Evolutionary conservation across 2,329 filamentous ascomycete genomes (phyloP).

Genomic region (Phaeomoniella chlamydospora): DNA sequence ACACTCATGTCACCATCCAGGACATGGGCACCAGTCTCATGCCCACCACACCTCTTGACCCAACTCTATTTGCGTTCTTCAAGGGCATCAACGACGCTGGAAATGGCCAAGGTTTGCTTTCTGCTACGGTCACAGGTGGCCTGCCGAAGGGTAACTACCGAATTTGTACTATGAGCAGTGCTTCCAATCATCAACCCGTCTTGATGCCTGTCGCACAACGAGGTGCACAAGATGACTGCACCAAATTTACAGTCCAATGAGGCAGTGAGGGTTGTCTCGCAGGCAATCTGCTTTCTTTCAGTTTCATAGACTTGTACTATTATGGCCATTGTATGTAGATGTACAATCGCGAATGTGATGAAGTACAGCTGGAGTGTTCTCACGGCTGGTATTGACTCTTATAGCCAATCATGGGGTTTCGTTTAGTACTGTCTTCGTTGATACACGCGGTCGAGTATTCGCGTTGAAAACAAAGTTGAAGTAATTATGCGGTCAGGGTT

Average conservation of each 20-base stretch:
- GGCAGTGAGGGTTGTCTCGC: background rate
- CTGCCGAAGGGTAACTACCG: slow-evolving; percentile 50
- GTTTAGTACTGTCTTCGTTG: too few relatives aligned
- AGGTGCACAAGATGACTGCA: slow-evolving; percentile 52
- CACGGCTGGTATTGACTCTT: too few relatives aligned
- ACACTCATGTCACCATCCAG: slow-evolving; percentile 35
- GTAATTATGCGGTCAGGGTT: too few relatives aligned
- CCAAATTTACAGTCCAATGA: slow-evolving; percentile 37
- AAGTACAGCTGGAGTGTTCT: too few relatives aligned
- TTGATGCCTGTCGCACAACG: slow-evolving; percentile 50
- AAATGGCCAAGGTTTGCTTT: slow-evolving; percentile 39
- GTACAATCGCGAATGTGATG: too few relatives aligned
- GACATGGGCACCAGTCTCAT: slow-evolving; percentile 24
- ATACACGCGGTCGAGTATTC: too few relatives aligned
- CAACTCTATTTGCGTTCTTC: slow-evolving; percentile 39
- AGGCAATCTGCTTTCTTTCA: background rate
- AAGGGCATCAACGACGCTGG: slow-evolving; percentile 46
- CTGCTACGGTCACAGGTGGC: slow-evolving; percentile 40
- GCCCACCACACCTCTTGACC: slow-evolving; percentile 19
- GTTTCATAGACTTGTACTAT: background rate
- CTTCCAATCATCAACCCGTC: slow-evolving; percentile 49
- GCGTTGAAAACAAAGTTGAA: too few relatives aligned
- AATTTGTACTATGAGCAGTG: slow-evolving; percentile 46
- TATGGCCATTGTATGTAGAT: background rate
- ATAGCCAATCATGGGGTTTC: too few relatives aligned